Evolutionary conservation across 139 green algal species (phyloP).

Genomic region (Chlorella sp.): DNA sequence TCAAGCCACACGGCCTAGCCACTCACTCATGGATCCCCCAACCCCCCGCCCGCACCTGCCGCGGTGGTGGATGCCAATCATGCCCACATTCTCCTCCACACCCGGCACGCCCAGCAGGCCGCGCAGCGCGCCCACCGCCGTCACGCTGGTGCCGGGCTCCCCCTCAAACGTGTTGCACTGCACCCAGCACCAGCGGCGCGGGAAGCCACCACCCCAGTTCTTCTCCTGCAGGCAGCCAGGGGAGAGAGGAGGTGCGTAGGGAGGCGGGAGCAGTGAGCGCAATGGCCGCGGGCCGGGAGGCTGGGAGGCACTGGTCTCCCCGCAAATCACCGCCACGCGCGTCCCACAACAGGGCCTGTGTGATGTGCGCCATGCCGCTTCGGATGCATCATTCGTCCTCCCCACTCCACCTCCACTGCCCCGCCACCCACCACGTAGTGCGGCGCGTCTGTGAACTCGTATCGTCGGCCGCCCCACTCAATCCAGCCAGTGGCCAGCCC

Average conservation of each 20-base stretch:
- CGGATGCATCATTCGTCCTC: no score
- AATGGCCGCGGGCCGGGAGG: no score
- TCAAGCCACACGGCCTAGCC: no score
- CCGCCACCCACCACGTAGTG: conserved; percentile 62
- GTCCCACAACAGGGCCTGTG: no score
- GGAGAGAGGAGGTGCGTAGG: no score
- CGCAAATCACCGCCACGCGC: no score
- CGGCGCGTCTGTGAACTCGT: conserved; percentile 79
- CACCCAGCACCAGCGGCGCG: conserved; percentile 92
- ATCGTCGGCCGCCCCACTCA: conserved; percentile 85
- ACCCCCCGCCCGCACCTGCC: conserved; percentile 23
- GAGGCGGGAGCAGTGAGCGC: not conserved
- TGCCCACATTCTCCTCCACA: conserved; percentile 91
- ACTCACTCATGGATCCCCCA: not conserved
- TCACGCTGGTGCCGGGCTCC: conserved; percentile 77
- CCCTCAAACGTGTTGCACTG: conserved; percentile 95
- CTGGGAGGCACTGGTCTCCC: no score
- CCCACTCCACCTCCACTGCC: no score
- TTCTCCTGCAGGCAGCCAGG: conserved; percentile 76
- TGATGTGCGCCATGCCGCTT: no score
- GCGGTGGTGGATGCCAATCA: conserved; percentile 86
- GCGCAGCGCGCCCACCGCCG: conserved; percentile 78
- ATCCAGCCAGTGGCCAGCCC: conserved; percentile 89
- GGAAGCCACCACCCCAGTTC: conserved; percentile 98
- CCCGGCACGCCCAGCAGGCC: conserved; percentile 72